Evolutionary conservation across 306 rosid genomes (phyloP).

Genomic region (Dalbergia cultrata): DNA sequence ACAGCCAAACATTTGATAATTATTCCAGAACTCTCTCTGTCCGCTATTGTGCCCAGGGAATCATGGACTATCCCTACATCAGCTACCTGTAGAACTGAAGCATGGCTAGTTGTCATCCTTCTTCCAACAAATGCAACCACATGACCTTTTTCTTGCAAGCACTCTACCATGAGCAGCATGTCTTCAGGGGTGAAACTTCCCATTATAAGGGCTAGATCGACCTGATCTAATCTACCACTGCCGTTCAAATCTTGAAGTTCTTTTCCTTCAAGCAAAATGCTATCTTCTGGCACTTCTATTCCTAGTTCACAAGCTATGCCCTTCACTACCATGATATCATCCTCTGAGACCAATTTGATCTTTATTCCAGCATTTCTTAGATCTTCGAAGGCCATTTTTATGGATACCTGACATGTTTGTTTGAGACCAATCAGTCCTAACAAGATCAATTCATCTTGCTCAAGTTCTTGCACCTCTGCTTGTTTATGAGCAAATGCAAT

Average conservation of each 20-base stretch:
- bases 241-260: constrained; percentile 33
- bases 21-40: constrained; percentile 47
- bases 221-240: constrained; percentile 19
- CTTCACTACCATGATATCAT: constrained; percentile 49
- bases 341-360: constrained; percentile 65
- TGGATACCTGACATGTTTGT: constrained; percentile 15
- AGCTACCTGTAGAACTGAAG: constrained; percentile 55
- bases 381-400: constrained; percentile 40
- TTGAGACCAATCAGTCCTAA: constrained; percentile 64
- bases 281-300: constrained; percentile 33
- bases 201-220: constrained; percentile 50
- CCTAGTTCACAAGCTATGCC: constrained; percentile 59
- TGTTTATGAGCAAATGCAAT: constrained; percentile 68
- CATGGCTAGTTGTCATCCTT: constrained; percentile 47
- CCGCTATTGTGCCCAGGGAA: constrained; percentile 31
- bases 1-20: constrained; percentile 34
- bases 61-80: constrained; percentile 57
- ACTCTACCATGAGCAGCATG: constrained; percentile 55
- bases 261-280: constrained; percentile 45
- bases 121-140: constrained; percentile 66
- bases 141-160: constrained; percentile 48
- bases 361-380: constrained; percentile 43
- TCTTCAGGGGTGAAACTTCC: constrained; percentile 57
- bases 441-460: constrained; percentile 58
- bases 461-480: constrained; percentile 41